A percentile compares a stretch with the other conserved stretches of the same genome.
These are phyloP conservation scores for Solanum ahanhuiri DNA, from an alignment of 257 asterid genomes.

Conservation along the genomic window DNA sequence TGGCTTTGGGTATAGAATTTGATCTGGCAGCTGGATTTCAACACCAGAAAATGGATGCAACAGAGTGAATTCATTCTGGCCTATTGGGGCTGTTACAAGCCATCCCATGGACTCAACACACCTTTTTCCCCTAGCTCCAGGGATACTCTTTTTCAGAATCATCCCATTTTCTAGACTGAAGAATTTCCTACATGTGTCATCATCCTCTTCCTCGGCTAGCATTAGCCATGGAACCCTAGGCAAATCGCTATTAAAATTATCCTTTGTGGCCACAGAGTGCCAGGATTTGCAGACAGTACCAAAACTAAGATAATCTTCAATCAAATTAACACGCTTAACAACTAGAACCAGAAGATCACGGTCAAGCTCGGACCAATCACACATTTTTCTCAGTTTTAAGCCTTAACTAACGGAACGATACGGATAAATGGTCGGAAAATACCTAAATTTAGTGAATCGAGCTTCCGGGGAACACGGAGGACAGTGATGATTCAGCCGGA, in stretches of 20 bases:
- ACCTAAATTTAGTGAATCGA: neutral
- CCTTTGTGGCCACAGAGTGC: neutral
- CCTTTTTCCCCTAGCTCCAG: neutral
- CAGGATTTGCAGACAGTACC: neutral
- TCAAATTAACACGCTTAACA: neutral
- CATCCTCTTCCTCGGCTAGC: neutral
- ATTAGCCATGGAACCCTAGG: neutral
- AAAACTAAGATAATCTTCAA: neutral
- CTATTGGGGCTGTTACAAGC: neutral
- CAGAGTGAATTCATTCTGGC: neutral
- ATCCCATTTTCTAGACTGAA: neutral
- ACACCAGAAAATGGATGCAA: neutral
- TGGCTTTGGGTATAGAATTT: neutral
- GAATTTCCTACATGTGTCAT: neutral
- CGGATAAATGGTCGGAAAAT: neutral
- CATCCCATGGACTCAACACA: neutral
- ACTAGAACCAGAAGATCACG: neutral
- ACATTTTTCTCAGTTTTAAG: neutral
- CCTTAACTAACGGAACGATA: neutral
- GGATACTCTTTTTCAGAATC: neutral
- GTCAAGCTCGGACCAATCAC: neutral
- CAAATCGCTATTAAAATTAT: neutral
- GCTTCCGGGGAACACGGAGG: neutral
- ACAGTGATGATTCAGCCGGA: too few species aligned
- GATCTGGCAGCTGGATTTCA: neutral